A percentile compares a stretch with the other conserved stretches of the same genome.
phyloP scores from a whole-genome alignment of 148 eudicot species.

The Pouteria glomerata region DNA sequence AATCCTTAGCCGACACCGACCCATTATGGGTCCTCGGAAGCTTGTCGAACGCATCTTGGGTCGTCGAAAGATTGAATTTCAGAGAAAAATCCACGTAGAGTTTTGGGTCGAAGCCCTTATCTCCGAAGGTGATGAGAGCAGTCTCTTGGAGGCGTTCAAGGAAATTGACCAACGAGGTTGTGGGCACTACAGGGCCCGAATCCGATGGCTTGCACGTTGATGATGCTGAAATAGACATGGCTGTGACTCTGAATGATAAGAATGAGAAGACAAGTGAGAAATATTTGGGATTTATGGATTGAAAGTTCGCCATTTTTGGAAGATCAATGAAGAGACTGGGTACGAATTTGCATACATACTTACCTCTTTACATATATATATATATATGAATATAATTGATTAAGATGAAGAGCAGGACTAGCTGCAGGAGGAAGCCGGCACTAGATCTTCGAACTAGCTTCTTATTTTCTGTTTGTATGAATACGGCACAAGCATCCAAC shows the following conservation, averaged over 20 bases:
- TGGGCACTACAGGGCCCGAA: constrained; percentile 39
- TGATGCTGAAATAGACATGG: not conserved
- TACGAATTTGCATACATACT: no score
- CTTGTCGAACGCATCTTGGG: constrained; percentile 37
- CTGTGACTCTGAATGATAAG: not conserved
- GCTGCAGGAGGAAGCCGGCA: not conserved
- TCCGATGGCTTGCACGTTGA: constrained; percentile 13
- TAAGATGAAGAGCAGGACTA: not conserved
- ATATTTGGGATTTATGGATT: not conserved
- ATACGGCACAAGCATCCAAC: no score
- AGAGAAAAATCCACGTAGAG: constrained; percentile 64
- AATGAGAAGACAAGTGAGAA: not conserved
- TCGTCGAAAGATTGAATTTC: constrained; percentile 35
- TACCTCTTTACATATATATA: not conserved
- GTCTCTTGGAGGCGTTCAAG: constrained; percentile 53
- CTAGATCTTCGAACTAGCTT: no score
- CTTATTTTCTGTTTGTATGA: no score
- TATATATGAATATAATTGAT: not conserved
- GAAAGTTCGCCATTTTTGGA: constrained; percentile 10
- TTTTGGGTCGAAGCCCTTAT: constrained; percentile 61
- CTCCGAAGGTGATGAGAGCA: constrained; percentile 62
- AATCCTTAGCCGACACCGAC: constrained; percentile 24
- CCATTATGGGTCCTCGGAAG: constrained; percentile 33
- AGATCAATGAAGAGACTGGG: not conserved
- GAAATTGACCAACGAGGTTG: constrained; percentile 48